These are phyloP conservation scores for Panicum virgatum DNA, from an alignment of 202 grass and related monocot species.

Conservation along the genomic window DNA sequence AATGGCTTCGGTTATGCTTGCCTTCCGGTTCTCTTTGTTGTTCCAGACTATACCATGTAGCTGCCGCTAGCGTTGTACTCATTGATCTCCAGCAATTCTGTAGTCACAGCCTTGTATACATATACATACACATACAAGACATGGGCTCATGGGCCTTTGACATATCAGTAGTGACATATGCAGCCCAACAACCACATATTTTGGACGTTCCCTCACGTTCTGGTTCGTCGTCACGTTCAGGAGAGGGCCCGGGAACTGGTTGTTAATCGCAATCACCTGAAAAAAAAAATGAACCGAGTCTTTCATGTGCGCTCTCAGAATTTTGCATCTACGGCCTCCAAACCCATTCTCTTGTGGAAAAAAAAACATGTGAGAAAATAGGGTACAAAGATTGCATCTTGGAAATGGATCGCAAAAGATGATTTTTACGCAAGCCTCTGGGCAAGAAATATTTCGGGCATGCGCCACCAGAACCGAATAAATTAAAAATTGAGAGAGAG, in stretches of 20 bases:
- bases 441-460: background rate
- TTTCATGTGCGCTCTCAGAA: background rate
- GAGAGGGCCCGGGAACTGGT: conserved; percentile 64
- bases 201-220: conserved; percentile 65
- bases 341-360: background rate
- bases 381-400: background rate
- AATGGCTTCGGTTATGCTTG: conserved; percentile 48
- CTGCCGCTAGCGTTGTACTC: conserved; percentile 52
- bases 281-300: background rate
- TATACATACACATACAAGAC: too few relatives aligned
- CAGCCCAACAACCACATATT: too few relatives aligned
- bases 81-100: conserved; percentile 44
- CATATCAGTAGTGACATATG: too few relatives aligned
- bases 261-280: conserved; percentile 67
- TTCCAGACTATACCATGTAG: conserved; percentile 58
- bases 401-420: background rate
- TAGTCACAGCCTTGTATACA: conserved; percentile 40
- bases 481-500: background rate
- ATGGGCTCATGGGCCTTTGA: too few relatives aligned
- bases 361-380: background rate
- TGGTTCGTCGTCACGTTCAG: conserved; percentile 72
- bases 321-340: conserved; percentile 10
- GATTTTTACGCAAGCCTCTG: background rate
- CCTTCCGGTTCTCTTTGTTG: conserved; percentile 52
- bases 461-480: background rate